Conservation (phyloP, 23 red algal species). For the Agarophyton chilense region DNA sequence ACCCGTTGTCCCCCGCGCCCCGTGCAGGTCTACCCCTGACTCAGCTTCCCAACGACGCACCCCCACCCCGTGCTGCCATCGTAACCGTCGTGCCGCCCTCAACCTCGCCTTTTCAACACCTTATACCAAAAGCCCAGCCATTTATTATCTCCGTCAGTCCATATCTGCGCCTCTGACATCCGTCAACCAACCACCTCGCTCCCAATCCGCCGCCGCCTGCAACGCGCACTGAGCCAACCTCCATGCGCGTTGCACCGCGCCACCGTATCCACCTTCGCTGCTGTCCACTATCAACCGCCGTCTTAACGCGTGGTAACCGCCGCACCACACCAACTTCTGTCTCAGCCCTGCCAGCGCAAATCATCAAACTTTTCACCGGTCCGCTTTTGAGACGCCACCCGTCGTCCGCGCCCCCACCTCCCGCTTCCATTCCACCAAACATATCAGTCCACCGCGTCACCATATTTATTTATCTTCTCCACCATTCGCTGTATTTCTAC, state of each 20-base stretch:
- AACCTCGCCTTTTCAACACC: neutral
- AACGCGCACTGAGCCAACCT: neutral
- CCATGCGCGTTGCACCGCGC: neutral
- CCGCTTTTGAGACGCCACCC: neutral
- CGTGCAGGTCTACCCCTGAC: neutral
- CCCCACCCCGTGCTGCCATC: neutral
- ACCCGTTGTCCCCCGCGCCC: neutral
- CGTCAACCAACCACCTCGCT: neutral
- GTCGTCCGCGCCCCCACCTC: neutral
- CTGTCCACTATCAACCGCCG: neutral
- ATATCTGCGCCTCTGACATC: neutral
- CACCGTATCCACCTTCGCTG: neutral
- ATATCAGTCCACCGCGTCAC: neutral
- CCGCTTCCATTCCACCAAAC: neutral
- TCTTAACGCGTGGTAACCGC: neutral
- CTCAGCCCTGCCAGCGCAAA: conserved; percentile 1
- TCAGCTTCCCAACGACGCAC: neutral
- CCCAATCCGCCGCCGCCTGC: neutral
- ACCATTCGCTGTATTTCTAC: neutral
- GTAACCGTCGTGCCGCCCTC: neutral
- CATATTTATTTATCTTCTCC: neutral
- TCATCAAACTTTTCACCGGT: neutral
- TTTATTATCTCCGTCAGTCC: neutral
- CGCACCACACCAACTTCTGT: neutral
- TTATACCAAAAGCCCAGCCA: neutral